phyloP scores from a whole-genome alignment of 148 eudicot species.

The Diospyros kaki region DNA sequence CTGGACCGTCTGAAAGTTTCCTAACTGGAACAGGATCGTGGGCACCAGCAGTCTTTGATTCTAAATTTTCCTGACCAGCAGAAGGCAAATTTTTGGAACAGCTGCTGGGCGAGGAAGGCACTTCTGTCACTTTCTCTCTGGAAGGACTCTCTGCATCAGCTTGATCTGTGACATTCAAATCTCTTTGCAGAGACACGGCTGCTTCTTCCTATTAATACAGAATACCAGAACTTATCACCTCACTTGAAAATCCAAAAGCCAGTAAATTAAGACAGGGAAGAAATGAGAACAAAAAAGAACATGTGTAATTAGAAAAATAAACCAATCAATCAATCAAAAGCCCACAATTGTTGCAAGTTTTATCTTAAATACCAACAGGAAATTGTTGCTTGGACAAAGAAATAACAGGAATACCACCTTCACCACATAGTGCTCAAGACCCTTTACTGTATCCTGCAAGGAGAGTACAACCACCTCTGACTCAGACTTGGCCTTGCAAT shows the following conservation, averaged over 20 bases:
- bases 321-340: neutral
- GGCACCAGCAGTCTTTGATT: slow-evolving; percentile 23
- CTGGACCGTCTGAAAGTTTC: slow-evolving; percentile 32
- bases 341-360: neutral
- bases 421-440: slow-evolving; percentile 42
- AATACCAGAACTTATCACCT: slow-evolving; percentile 7
- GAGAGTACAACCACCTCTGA: slow-evolving; percentile 44
- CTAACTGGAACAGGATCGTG: slow-evolving; percentile 22
- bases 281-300: neutral
- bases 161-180: slow-evolving; percentile 31
- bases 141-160: slow-evolving; percentile 22
- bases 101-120: slow-evolving; percentile 32
- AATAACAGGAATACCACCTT: slow-evolving; percentile 10
- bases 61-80: slow-evolving; percentile 24
- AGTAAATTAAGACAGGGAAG: neutral
- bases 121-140: slow-evolving; percentile 25
- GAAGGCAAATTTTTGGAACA: slow-evolving; percentile 35
- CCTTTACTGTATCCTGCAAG: slow-evolving; percentile 43
- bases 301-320: neutral
- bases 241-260: neutral
- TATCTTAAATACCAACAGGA: slow-evolving; percentile 3
- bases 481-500: slow-evolving; percentile 38
- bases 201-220: slow-evolving; percentile 36
- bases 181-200: slow-evolving; percentile 36
- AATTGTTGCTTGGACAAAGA: neutral